phyloP scores from a whole-genome alignment of 495 filamentous ascomycete genomes.

The Tirmania nivea region DNA sequence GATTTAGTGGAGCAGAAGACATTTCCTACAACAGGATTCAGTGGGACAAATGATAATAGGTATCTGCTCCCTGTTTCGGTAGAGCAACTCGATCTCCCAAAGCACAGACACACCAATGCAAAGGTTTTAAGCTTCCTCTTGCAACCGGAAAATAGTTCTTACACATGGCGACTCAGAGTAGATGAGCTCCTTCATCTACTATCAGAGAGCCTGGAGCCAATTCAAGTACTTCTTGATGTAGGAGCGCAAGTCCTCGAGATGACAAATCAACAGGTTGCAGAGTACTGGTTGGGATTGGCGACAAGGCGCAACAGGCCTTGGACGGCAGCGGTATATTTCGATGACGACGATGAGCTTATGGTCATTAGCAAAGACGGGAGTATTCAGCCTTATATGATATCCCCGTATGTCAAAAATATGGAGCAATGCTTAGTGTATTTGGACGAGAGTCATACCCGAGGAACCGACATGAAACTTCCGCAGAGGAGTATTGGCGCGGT shows the following conservation, averaged over 20 bases:
- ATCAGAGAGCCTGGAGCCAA: conserved; percentile 19
- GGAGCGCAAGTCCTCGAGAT: conserved; percentile 52
- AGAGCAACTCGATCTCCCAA: conserved; percentile 31
- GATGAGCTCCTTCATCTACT: conserved; percentile 29
- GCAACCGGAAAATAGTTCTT: conserved; percentile 30
- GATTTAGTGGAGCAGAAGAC: conserved; percentile 32
- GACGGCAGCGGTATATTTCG: conserved; percentile 32
- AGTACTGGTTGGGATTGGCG: conserved; percentile 24
- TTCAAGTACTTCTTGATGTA: conserved; percentile 46
- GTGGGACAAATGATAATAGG: conserved; percentile 48
- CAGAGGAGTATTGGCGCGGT: conserved; percentile 38
- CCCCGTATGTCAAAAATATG: conserved; percentile 38
- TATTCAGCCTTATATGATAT: conserved; percentile 31
- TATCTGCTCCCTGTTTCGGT: conserved; percentile 35
- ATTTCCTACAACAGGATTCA: conserved; percentile 41
- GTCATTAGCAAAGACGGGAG: conserved; percentile 26
- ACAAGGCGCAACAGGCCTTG: conserved; percentile 1
- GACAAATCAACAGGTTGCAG: conserved; percentile 33
- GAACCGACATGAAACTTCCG: conserved; percentile 50
- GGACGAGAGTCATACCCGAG: conserved; percentile 56
- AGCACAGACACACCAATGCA: conserved; percentile 41
- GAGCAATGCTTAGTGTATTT: conserved; percentile 47
- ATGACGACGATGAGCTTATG: conserved; percentile 28
- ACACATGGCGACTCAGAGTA: conserved; percentile 17
- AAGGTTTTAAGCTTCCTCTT: conserved; percentile 38